phyloP scores from a whole-genome alignment of 805 yeast species.

The Komagataella mondaviorum region DNA sequence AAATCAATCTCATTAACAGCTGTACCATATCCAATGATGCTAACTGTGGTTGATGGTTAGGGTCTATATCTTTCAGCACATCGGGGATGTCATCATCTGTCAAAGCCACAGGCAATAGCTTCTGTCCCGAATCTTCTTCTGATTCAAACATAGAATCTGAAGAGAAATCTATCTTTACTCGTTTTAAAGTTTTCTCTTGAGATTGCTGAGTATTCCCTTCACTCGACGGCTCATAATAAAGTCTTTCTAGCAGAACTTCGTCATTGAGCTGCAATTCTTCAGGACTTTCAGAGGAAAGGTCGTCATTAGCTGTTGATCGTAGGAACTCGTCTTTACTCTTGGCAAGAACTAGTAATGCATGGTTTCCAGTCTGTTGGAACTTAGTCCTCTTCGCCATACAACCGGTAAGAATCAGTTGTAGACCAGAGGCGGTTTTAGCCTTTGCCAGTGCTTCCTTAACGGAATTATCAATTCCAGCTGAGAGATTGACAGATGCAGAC shows the following conservation, averaged over 20 bases:
- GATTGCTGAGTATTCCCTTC: slow-evolving; percentile 22
- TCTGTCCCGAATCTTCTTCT: slow-evolving; percentile 15
- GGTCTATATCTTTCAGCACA: slow-evolving; percentile 43
- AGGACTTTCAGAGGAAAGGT: slow-evolving; percentile 22
- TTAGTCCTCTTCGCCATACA: slow-evolving; percentile 81
- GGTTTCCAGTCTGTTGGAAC: slow-evolving; percentile 56
- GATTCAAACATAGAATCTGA: slow-evolving; percentile 4
- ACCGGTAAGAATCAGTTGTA: slow-evolving; percentile 66
- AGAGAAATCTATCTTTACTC: slow-evolving; percentile 26
- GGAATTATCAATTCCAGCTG: slow-evolving; percentile 50
- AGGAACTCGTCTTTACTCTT: slow-evolving; percentile 22
- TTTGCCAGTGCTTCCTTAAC: slow-evolving; percentile 39
- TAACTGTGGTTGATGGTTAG: slow-evolving; percentile 69
- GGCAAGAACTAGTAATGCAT: slow-evolving; percentile 71
- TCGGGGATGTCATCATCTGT: slow-evolving; percentile 52
- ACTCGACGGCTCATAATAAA: slow-evolving; percentile 51
- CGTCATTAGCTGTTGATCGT: slow-evolving; percentile 5
- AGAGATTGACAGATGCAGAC: slow-evolving; percentile 46
- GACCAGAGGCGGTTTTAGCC: slow-evolving; percentile 44
- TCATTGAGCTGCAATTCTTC: slow-evolving; percentile 55
- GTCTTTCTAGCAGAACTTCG: slow-evolving; percentile 66
- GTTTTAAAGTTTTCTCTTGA: slow-evolving; percentile 21
- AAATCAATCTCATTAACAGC: slow-evolving; percentile 51
- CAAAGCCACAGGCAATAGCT: slow-evolving; percentile 48
- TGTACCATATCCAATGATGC: slow-evolving; percentile 63